phyloP scores from a whole-genome alignment of 2,329 filamentous ascomycete genomes.

The Ceratocystis smalleyi region DNA sequence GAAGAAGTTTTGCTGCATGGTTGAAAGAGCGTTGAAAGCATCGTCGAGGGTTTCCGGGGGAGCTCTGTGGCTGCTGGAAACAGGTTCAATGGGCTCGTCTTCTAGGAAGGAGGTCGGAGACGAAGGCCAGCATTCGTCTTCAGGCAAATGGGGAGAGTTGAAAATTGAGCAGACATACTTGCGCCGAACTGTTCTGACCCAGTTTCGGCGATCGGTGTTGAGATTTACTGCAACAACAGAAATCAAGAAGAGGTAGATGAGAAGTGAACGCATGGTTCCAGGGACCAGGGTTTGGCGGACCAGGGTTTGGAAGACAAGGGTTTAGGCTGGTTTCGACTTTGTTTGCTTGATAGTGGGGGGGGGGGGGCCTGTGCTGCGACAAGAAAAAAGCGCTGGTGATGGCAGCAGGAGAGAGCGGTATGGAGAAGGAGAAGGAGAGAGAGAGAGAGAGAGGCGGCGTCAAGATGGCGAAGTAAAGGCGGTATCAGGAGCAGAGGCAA shows the following conservation, averaged over 20 bases:
- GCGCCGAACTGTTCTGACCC: slow-evolving; percentile 9
- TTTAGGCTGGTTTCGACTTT: no score
- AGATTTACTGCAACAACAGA: slow-evolving; percentile 12
- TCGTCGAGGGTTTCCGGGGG: slow-evolving; percentile 28
- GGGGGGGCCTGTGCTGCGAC: no score
- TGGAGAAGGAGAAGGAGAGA: no score
- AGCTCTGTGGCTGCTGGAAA: slow-evolving; percentile 7
- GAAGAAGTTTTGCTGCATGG: slow-evolving; percentile 69
- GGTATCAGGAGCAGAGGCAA: no score
- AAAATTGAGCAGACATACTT: slow-evolving; percentile 17
- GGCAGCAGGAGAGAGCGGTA: no score
- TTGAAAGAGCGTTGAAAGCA: slow-evolving; percentile 49
- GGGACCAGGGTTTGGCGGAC: not conserved
- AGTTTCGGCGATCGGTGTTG: not conserved
- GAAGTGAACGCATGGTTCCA: slow-evolving; percentile 8
- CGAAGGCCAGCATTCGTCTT: slow-evolving; percentile 12
- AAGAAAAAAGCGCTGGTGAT: no score
- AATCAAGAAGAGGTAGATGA: slow-evolving; percentile 13
- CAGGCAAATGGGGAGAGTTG: slow-evolving; percentile 10
- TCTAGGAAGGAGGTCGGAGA: slow-evolving; percentile 16
- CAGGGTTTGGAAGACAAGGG: not conserved
- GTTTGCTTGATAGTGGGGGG: no score
- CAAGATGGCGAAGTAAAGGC: no score
- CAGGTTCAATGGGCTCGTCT: slow-evolving; percentile 1
- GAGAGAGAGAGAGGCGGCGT: no score